Base-by-base conservation (phyloP, 2,329 filamentous ascomycete species). In the Dothideomycetidae sp. region DNA sequence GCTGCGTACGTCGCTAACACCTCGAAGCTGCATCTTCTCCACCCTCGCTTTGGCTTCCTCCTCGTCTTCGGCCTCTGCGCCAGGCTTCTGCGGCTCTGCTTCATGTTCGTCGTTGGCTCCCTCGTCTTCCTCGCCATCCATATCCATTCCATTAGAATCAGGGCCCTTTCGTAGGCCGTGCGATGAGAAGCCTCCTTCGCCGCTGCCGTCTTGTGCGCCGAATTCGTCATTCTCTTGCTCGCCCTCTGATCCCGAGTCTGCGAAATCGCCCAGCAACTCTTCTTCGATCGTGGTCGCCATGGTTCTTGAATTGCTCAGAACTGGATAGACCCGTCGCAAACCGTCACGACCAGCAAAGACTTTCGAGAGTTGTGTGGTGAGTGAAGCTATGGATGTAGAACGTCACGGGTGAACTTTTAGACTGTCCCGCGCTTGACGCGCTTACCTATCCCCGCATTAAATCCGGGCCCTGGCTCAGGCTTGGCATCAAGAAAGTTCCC, bases 281-380 rank as follows among this genome's bases (percentile, higher is more conserved):
- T 96, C 86, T 44, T 83, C 88, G 45, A 92, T 71, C n/a, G n/a
- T n/a, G 31, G 84, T 92, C 56, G 88, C 84, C 85, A 94, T 92
- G 11, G 36, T 48, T n/a, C n/a, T n/a, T n/a, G n/a, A n/a, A n/a
- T n/a, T n/a, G n/a, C n/a, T n/a, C n/a, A n/a, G n/a, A n/a, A n/a
- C n/a, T n/a, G n/a, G n/a, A n/a, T n/a, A n/a, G n/a, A n/a, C n/a
- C n/a, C n/a, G n/a, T n/a, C n/a, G n/a, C n/a, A n/a, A n/a, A n/a
- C n/a, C n/a, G n/a, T n/a, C n/a, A n/a, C n/a, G n/a, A n/a, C n/a
- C n/a, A n/a, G n/a, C n/a, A n/a, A n/a, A n/a, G n/a, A n/a, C n/a
- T n/a, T n/a, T n/a, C n/a, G n/a, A n/a, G n/a, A n/a, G n/a, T n/a
- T n/a, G n/a, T n/a, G n/a, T n/a, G n/a, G n/a, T n/a, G n/a, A n/a